These are phyloP conservation scores for Ambrosiella xylebori DNA, from an alignment of 2,329 filamentous ascomycete genomes.

Conservation along the genomic window DNA sequence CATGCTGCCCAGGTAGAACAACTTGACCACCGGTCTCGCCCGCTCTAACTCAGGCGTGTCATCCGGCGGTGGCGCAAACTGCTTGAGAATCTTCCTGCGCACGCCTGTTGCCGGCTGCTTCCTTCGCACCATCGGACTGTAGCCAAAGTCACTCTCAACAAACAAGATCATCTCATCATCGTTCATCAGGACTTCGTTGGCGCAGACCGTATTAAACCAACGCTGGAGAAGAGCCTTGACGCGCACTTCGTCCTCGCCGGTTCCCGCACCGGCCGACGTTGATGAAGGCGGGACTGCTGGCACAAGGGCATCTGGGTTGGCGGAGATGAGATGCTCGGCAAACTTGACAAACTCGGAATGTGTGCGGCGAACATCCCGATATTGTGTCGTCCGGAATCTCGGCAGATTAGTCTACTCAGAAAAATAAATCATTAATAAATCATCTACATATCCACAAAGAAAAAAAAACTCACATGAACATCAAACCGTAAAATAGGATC, in stretches of 20 bases:
- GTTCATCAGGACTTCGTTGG: slow-evolving; percentile 78
- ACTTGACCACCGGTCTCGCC: slow-evolving; percentile 77
- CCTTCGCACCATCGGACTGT: slow-evolving; percentile 85
- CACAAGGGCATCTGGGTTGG: slow-evolving; percentile 90
- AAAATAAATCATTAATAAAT: neutral
- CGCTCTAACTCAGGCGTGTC: slow-evolving; percentile 89
- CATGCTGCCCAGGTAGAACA: slow-evolving; percentile 91
- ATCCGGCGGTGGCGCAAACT: slow-evolving; percentile 92
- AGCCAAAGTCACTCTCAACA: slow-evolving; percentile 97
- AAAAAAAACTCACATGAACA: slow-evolving; percentile 57
- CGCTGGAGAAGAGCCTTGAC: slow-evolving; percentile 82
- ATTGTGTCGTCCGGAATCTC: slow-evolving; percentile 93
- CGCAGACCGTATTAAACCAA: slow-evolving; percentile 89
- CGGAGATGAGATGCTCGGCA: slow-evolving; percentile 87
- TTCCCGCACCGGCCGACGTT: slow-evolving; percentile 85
- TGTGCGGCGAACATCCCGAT: slow-evolving; percentile 86
- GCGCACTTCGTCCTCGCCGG: slow-evolving; percentile 81
- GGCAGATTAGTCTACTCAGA: slow-evolving; percentile 76
- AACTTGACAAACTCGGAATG: slow-evolving; percentile 95
- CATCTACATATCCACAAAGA: neutral
- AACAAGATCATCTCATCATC: slow-evolving; percentile 97
- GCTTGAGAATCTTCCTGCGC: slow-evolving; percentile 86
- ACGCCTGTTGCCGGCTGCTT: slow-evolving; percentile 96
- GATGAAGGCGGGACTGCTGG: slow-evolving; percentile 89
- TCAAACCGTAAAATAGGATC: slow-evolving; percentile 91